Evolutionary conservation across 345 rosid genomes (phyloP).

Genomic region (Eucalyptus dawsonii): DNA sequence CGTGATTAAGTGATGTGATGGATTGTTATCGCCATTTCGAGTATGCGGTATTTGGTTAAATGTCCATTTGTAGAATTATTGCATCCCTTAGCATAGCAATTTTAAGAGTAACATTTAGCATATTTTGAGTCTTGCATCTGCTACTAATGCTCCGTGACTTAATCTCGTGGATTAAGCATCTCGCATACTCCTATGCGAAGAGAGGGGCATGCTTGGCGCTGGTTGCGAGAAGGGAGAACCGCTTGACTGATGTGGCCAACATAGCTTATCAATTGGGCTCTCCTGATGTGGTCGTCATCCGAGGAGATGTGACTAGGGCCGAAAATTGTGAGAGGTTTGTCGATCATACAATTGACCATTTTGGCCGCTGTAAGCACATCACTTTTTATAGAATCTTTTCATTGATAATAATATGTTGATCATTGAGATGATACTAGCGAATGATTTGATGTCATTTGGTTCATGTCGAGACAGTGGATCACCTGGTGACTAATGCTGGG

Average conservation of each 20-base stretch:
- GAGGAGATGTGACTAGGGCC: slow-evolving; percentile 5
- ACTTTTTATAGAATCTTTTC: neutral
- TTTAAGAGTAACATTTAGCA: neutral
- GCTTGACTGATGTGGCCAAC: slow-evolving; percentile 1
- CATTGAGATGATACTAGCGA: neutral
- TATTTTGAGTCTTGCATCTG: neutral
- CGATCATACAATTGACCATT: neutral
- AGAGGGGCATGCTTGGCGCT: slow-evolving; percentile 27
- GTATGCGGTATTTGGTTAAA: neutral
- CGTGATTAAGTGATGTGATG: neutral
- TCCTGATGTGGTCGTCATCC: slow-evolving; percentile 6
- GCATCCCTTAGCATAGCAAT: neutral
- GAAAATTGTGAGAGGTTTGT: slow-evolving; percentile 13
- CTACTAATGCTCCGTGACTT: neutral
- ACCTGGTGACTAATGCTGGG: slow-evolving; percentile 13
- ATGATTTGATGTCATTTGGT: neutral
- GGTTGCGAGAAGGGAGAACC: slow-evolving; percentile 14
- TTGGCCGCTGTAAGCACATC: slow-evolving; percentile 8
- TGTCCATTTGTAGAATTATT: neutral
- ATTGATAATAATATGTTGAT: neutral
- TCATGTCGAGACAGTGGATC: slow-evolving; percentile 1
- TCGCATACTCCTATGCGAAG: slow-evolving; percentile 21
- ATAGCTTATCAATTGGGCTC: slow-evolving; percentile 13
- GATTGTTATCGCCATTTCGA: neutral
- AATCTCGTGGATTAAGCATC: slow-evolving; percentile 3